A percentile compares a stretch with the other conserved stretches of the same genome.
Evolutionary conservation across 2,329 filamentous ascomycete genomes (phyloP).

Genomic region (Fusarium decemcellulare): DNA sequence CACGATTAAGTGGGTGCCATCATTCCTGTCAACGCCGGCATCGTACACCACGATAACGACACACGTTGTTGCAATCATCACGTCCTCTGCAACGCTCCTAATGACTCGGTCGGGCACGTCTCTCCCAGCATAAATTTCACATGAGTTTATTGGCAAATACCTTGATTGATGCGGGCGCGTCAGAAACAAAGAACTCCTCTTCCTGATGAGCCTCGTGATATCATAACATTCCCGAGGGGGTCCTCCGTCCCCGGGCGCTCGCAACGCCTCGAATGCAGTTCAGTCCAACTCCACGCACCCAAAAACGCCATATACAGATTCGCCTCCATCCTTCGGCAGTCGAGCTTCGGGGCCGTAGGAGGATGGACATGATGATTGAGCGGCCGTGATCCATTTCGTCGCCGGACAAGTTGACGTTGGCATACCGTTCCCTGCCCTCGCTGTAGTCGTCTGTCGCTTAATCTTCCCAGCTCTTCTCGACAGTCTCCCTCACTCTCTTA

Average conservation of each 20-base stretch:
- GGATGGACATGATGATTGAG: slow-evolving; percentile 21
- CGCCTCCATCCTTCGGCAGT: slow-evolving; percentile 15
- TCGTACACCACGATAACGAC: not conserved
- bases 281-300: slow-evolving; percentile 51
- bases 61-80: not conserved
- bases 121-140: not conserved
- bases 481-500: slow-evolving; percentile 94
- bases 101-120: not conserved
- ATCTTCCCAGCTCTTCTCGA: slow-evolving; percentile 99
- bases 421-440: slow-evolving; percentile 36
- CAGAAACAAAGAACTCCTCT: slow-evolving; percentile 44
- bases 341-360: slow-evolving; percentile 2
- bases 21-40: slow-evolving; percentile 24
- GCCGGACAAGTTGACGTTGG: slow-evolving; percentile 39
- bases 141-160: slow-evolving; percentile 5
- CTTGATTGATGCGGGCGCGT: slow-evolving; percentile 3
- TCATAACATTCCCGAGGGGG: slow-evolving; percentile 40
- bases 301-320: slow-evolving; percentile 49
- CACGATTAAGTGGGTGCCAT: slow-evolving; percentile 13
- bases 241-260: slow-evolving; percentile 38
- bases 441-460: slow-evolving; percentile 54
- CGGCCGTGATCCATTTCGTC: slow-evolving; percentile 31
- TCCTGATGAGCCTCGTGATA: slow-evolving; percentile 44
- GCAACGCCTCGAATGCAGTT: slow-evolving; percentile 51
- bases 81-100: not conserved